Percentiles rank a stretch among this genome's conserved stretches.
phyloP scores from a whole-genome alignment of 179 eudicot genomes.

The Camellia oleifera region DNA sequence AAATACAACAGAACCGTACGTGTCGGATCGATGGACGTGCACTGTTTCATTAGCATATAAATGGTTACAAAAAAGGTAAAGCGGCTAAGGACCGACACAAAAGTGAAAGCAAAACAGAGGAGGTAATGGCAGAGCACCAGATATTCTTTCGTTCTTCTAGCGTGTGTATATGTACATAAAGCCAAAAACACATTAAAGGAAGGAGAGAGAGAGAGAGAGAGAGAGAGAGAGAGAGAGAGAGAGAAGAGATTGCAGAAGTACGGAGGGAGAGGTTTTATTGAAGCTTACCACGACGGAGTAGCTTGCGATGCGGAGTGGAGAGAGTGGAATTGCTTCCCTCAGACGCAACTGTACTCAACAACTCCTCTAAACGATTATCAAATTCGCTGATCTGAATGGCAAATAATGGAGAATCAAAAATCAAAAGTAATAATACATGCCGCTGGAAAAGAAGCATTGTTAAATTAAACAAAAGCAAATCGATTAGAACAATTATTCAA shows the following conservation, averaged over 20 bases:
- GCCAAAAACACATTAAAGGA: neutral
- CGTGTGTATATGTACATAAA: neutral
- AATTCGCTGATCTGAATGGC: neutral
- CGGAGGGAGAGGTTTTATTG: neutral
- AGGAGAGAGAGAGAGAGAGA: too few species aligned
- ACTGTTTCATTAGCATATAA: constrained; percentile 3
- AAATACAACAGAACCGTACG: constrained; percentile 7
- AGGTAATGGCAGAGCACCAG: neutral
- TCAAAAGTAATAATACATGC: neutral
- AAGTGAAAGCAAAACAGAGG: too few species aligned
- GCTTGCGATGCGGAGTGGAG: constrained; percentile 21
- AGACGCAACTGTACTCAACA: neutral
- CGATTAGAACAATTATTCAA: neutral
- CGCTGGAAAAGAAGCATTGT: neutral
- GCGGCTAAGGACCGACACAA: neutral
- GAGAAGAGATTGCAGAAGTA: neutral
- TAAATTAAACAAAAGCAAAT: neutral
- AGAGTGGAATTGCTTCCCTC: constrained; percentile 6
- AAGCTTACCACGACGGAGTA: constrained; percentile 22
- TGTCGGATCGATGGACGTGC: constrained; percentile 14
- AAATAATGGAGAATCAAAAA: neutral
- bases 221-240: too few species aligned
- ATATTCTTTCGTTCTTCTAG: constrained; percentile 1
- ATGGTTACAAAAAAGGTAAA: neutral
- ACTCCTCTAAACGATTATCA: constrained; percentile 1